Evolutionary conservation across 1,284 basidiomycete species (phyloP).

Genomic region (Ustilago shanxiensis): DNA sequence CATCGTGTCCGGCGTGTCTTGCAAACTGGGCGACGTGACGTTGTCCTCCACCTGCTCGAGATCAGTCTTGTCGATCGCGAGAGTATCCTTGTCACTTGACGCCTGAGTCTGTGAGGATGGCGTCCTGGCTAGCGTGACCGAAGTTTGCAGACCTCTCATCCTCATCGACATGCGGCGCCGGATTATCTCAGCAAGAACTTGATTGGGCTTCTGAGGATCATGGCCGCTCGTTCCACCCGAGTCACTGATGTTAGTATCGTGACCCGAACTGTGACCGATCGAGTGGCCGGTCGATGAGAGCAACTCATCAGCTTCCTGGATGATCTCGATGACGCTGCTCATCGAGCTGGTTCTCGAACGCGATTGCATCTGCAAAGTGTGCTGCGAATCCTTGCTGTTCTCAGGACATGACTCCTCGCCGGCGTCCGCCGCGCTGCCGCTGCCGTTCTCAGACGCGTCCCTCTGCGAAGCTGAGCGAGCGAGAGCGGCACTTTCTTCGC

Average conservation of each 20-base stretch:
- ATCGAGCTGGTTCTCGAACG: constrained; percentile 29
- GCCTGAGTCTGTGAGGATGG: background rate
- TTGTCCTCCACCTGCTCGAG: background rate
- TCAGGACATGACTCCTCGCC: background rate
- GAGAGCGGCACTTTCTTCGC: background rate
- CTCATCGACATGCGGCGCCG: constrained; percentile 18
- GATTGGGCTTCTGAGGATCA: constrained; percentile 32
- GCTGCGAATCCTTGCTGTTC: constrained; percentile 22
- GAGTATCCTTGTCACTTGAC: background rate
- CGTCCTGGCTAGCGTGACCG: background rate
- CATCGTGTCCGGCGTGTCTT: constrained; percentile 47
- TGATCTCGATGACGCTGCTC: constrained; percentile 36
- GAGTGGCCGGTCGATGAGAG: constrained; percentile 41
- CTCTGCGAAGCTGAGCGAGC: background rate
- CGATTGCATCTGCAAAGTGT: constrained; percentile 6
- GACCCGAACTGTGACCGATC: constrained; percentile 35
- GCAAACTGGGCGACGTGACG: constrained; percentile 15
- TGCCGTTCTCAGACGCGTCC: background rate
- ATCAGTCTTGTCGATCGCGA: background rate
- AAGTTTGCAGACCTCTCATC: constrained; percentile 10
- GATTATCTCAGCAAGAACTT: constrained; percentile 23
- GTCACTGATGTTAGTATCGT: constrained; percentile 33
- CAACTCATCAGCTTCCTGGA: constrained; percentile 40
- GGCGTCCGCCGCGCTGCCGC: background rate
- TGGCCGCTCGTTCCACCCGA: constrained; percentile 39